Conservation (phyloP, 2,329 filamentous ascomycete genomes). For the Diaporthe vaccinii region DNA sequence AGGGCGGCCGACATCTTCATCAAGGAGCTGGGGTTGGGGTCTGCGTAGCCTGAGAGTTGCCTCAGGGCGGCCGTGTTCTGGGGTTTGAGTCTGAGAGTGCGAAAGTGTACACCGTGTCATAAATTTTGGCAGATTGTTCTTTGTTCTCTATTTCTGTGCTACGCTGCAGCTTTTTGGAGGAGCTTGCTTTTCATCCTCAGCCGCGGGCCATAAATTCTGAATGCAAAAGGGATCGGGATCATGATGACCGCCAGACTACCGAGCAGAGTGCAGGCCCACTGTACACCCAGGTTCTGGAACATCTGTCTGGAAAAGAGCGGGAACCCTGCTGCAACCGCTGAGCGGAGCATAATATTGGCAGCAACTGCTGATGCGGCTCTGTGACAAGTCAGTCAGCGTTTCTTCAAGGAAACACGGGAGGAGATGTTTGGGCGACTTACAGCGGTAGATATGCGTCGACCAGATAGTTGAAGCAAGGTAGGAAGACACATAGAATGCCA, state of each 20-base stretch:
- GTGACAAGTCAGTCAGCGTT: not conserved
- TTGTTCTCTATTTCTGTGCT: not conserved
- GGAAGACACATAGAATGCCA: slow-evolving; percentile 44
- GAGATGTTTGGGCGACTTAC: slow-evolving; percentile 47
- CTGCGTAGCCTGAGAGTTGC: not conserved
- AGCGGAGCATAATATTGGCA: slow-evolving; percentile 54
- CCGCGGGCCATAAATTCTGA: slow-evolving; percentile 49
- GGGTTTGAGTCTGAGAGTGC: not conserved
- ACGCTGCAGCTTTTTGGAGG: not conserved
- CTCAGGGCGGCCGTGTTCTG: not conserved
- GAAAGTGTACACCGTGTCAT: not conserved
- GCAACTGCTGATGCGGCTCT: slow-evolving; percentile 55
- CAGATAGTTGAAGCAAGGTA: slow-evolving; percentile 49
- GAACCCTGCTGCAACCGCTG: slow-evolving; percentile 51
- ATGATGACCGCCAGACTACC: slow-evolving; percentile 52
- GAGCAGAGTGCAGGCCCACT: slow-evolving; percentile 55
- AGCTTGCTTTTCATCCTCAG: slow-evolving; percentile 46
- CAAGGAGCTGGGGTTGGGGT: slow-evolving; percentile 3
- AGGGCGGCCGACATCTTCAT: slow-evolving; percentile 52
- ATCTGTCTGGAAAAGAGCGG: slow-evolving; percentile 54
- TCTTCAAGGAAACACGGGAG: not conserved
- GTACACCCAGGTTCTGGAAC: slow-evolving; percentile 53
- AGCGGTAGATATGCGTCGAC: slow-evolving; percentile 55
- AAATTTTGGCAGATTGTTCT: not conserved
- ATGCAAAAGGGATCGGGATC: slow-evolving; percentile 54